Base-by-base conservation (phyloP, 768 basidiomycete genomes). In the Amanita muscaria region DNA sequence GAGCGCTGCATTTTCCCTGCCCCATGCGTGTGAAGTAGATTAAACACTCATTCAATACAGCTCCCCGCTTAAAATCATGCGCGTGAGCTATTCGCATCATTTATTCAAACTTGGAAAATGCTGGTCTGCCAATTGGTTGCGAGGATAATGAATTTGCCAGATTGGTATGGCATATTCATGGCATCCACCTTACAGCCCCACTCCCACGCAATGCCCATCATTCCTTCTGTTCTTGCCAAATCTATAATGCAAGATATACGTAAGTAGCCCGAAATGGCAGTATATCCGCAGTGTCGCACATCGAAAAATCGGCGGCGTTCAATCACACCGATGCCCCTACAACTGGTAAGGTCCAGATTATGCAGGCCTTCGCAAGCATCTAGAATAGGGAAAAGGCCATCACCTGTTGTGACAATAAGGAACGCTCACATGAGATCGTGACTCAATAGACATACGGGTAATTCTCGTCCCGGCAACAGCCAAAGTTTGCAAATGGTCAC, bases 231-330 rank as follows among this genome's bases (percentile, higher is more conserved):
- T 29, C 27, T 12, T 29, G 27, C 27, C 27, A 29, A 12, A 62
- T 54, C 64, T 65, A 47, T 43, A 51, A 51, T 40, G n/a, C 16
- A 39, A 35, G 7, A 33, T 23, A 34, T 32, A 12, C 7, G 5
- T 14, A 14, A 34, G n/a, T 11, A n/a, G n/a, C n/a, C n/a, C n/a
- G n/a, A n/a, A n/a, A n/a, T n/a, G n/a, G n/a, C n/a, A n/a, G n/a
- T n/a, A n/a, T n/a, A n/a, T 29, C 15, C 0, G 34, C 25, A 23
- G 22, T 21, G 2, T 49, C 60, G 12, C 35, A 72, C 82, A 66
- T 84, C 79, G 52, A 86, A 86, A 52, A 86, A 79, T 5, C 70
- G 70, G 11, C 83, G 68, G 19, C 83, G 64, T 49, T 83, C 79
- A 1, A 65, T 65, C 4, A 83, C 68, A 5, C 54, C 64, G 42